Percentiles rank a stretch among this genome's conserved stretches.
phyloP scores from a whole-genome alignment of 2,329 filamentous ascomycete species.

The Bipolaris bicolor region DNA sequence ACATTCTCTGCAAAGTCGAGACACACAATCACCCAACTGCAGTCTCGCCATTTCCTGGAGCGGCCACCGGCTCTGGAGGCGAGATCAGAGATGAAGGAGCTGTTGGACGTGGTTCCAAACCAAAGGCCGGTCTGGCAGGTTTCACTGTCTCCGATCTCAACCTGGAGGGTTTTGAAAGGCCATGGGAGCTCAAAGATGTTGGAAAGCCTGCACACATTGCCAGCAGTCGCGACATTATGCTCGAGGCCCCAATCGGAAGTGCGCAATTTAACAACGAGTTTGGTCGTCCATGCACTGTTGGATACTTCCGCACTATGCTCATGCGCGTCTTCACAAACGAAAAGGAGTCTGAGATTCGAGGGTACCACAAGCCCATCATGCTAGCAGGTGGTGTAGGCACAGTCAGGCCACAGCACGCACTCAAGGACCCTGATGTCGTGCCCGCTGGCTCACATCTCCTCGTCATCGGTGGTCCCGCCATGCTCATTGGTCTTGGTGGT shows the following conservation, averaged over 20 bases:
- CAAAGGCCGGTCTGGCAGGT: slow-evolving; percentile 88
- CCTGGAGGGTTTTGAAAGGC: slow-evolving; percentile 80
- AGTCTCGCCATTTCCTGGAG: slow-evolving; percentile 90
- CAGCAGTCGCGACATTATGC: slow-evolving; percentile 94
- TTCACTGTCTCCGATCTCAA: slow-evolving; percentile 95
- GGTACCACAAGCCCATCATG: slow-evolving; percentile 99
- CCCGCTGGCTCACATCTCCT: slow-evolving; percentile 87
- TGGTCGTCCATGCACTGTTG: slow-evolving; percentile 83
- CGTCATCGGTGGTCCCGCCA: slow-evolving; percentile 92
- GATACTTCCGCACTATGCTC: slow-evolving; percentile 90
- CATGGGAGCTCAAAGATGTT: slow-evolving; percentile 85
- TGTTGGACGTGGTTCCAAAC: slow-evolving; percentile 88
- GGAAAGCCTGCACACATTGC: slow-evolving; percentile 92
- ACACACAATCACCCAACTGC: slow-evolving; percentile 98
- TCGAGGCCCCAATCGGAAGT: slow-evolving; percentile 93
- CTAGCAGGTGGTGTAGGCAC: slow-evolving; percentile 95
- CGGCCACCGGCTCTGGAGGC: slow-evolving; percentile 92
- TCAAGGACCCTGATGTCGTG: slow-evolving; percentile 82
- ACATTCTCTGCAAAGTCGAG: slow-evolving; percentile 92
- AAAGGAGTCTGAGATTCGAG: slow-evolving; percentile 73
- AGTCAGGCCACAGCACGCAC: slow-evolving; percentile 85
- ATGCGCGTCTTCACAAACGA: slow-evolving; percentile 68
- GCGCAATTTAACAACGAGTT: slow-evolving; percentile 99
- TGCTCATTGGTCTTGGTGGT: slow-evolving; percentile 95
- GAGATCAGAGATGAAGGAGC: slow-evolving; percentile 96